These are phyloP conservation scores for Daldinia bambusicola DNA, from an alignment of 495 filamentous ascomycete species.

Conservation along the genomic window DNA sequence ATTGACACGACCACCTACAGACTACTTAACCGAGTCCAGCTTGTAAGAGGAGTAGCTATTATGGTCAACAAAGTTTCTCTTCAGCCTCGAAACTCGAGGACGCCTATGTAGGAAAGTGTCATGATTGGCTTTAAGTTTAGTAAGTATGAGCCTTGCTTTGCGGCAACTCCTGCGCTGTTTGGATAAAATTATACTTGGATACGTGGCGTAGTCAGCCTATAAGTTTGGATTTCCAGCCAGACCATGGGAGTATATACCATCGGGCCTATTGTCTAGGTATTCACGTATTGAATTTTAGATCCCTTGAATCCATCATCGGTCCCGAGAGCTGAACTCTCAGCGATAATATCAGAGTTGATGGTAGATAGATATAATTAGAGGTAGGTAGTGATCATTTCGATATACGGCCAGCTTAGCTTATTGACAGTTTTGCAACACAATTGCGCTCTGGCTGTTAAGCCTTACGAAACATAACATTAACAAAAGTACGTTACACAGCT, in stretches of 20 bases:
- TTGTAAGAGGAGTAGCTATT: conserved; percentile 14
- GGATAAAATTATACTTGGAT: conserved; percentile 30
- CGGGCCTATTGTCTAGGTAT: conserved; percentile 30
- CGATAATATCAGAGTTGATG: conserved; percentile 13
- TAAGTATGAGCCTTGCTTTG: conserved; percentile 18
- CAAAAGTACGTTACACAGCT: conserved; percentile 18
- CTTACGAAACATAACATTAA: conserved; percentile 23
- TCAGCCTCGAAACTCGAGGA: not conserved
- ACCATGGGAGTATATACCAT: conserved; percentile 8
- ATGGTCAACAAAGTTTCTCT: not conserved
- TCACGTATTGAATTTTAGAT: conserved; percentile 16
- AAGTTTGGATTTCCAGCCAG: not conserved
- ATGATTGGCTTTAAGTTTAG: conserved; percentile 17
- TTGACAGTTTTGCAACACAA: conserved; percentile 6
- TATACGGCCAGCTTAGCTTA: conserved; percentile 4
- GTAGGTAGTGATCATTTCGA: conserved; percentile 8
- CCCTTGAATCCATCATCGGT: conserved; percentile 37
- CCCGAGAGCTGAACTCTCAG: conserved; percentile 24
- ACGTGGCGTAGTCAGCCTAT: conserved; percentile 23
- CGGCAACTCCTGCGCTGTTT: conserved; percentile 23
- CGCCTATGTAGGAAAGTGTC: not conserved
- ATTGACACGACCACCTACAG: conserved; percentile 9
- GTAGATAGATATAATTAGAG: conserved; percentile 32
- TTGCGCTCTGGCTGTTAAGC: not conserved
- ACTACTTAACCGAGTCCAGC: not conserved